Evolutionary conservation across 345 rosid species (phyloP), one percentile per base, ranked within the genome.

Genomic region (Cardamine chenopodiifolia): DNA sequence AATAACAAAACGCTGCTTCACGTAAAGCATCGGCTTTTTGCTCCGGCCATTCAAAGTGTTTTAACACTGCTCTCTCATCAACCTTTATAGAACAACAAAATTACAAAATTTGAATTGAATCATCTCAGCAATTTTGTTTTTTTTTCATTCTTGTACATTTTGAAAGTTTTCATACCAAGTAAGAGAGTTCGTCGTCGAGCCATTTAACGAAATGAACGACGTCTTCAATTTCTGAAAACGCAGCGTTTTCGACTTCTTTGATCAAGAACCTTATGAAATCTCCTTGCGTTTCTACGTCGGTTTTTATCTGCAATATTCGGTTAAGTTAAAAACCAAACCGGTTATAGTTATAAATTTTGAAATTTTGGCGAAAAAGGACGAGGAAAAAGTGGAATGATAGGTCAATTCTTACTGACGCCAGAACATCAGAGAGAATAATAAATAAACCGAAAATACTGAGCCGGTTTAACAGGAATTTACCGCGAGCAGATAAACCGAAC

Each of bases 141-240:
- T n/a, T 66, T 64, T 6, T 18, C n/a, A 18, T 9, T 29, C 0
- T 3, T 7, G 50, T 11, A 23, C 42, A 12, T 17, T 31, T 15
- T 49, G 22, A 25, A 47, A 55, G 14, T 29, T 13, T 26, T 57
- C 7, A 42, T 87, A 92, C 98, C 86, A 93, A 65, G 74, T 87
- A 90, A 26, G 97, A 93, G 28, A 93, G 93, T 82, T 93, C 98
- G 42, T 93, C 98, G 53, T 93, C 98, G 10, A 90, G 92, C 98
- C 98, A 96, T 73, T 96, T 90, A 4, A 96, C 99, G 68, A 92
- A 96, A 29, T 96, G 91, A 26, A 96, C 96, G 42, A 90, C 98
- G 68, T 96, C 98, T 83, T 92, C 91, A 1, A 96, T 89, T 19
- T 83, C 83, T 17, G 88, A 66, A 77, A 90, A 92, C 53, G 88